phyloP scores from a whole-genome alignment of 2,329 filamentous ascomycete species.

The Calonectria leucothoes region DNA sequence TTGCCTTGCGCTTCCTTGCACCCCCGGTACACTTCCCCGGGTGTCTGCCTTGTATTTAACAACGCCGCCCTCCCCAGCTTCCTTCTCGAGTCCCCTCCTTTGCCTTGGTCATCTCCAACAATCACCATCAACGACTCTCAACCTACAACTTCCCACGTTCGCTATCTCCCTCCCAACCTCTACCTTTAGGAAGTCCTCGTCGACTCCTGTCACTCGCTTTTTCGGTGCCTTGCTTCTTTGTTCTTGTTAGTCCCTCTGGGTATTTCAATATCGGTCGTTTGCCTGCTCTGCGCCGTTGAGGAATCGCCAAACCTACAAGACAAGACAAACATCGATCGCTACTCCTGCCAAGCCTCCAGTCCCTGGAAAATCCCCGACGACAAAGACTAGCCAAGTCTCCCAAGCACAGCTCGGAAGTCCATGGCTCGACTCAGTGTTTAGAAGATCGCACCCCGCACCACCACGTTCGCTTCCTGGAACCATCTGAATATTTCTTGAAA shows the following conservation, averaged over 20 bases:
- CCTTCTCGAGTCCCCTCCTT: conserved; percentile 39
- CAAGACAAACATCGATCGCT: conserved; percentile 32
- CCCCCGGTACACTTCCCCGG: conserved; percentile 33
- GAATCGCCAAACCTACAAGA: conserved; percentile 35
- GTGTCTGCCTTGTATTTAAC: conserved; percentile 46
- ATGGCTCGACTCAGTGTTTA: conserved; percentile 32
- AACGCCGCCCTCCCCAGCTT: conserved; percentile 41
- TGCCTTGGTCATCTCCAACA: conserved; percentile 42
- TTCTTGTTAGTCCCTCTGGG: conserved; percentile 49
- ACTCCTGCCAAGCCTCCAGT: conserved; percentile 21
- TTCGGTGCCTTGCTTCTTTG: conserved; percentile 58
- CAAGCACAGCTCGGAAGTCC: conserved; percentile 26
- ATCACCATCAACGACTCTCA: conserved; percentile 39
- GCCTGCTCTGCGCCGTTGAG: conserved; percentile 28
- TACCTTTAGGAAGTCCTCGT: conserved; percentile 75
- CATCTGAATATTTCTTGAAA: conserved; percentile 25
- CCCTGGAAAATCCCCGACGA: conserved; percentile 23
- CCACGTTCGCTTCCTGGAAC: conserved; percentile 48
- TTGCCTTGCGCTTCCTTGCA: conserved; percentile 24
- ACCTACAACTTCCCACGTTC: conserved; percentile 55
- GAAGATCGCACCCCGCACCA: conserved; percentile 39
- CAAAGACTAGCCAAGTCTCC: conserved; percentile 27
- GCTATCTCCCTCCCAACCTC: conserved; percentile 57
- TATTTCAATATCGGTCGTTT: conserved; percentile 32
- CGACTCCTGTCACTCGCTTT: conserved; percentile 82